Conservation (phyloP, 2,329 filamentous ascomycete species). For the Aurifilum marmelostoma region DNA sequence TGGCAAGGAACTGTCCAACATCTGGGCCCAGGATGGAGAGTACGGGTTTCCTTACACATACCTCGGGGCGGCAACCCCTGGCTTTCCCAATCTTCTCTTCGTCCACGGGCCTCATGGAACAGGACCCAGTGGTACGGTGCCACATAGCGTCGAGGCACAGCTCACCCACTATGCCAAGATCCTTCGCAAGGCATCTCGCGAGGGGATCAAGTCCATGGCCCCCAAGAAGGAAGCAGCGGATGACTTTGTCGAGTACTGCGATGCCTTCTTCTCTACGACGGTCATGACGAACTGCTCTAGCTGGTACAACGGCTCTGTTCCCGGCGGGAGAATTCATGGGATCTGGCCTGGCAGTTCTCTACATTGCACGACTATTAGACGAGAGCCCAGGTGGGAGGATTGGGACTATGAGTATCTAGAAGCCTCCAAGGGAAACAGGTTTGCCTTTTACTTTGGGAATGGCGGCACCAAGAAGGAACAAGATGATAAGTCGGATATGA, state of each 20-base stretch:
- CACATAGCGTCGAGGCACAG: constrained; percentile 68
- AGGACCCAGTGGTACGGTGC: constrained; percentile 67
- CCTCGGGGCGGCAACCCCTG: constrained; percentile 63
- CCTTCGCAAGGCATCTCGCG: constrained; percentile 66
- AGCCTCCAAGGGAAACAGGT: constrained; percentile 49
- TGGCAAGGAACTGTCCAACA: constrained; percentile 55
- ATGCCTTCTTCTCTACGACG: constrained; percentile 58
- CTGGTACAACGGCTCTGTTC: constrained; percentile 71
- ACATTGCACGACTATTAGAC: constrained; percentile 61
- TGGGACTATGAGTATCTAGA: constrained; percentile 54
- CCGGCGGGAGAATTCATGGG: constrained; percentile 67
- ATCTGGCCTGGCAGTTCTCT: constrained; percentile 71
- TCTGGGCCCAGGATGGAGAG: constrained; percentile 59
- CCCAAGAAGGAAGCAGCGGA: constrained; percentile 63
- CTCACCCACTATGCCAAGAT: constrained; percentile 68
- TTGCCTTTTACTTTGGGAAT: constrained; percentile 68
- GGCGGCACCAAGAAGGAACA: constrained; percentile 65
- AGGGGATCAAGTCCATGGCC: constrained; percentile 66
- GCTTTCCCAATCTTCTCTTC: constrained; percentile 70
- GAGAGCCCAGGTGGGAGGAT: constrained; percentile 60
- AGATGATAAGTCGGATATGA: constrained; percentile 61
- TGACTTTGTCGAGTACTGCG: constrained; percentile 64
- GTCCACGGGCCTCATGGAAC: constrained; percentile 63
- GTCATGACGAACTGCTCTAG: constrained; percentile 66
- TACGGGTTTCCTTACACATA: constrained; percentile 71